These are phyloP conservation scores for Jackrogersella multiformis DNA, from an alignment of 495 filamentous ascomycete genomes.

Conservation along the genomic window DNA sequence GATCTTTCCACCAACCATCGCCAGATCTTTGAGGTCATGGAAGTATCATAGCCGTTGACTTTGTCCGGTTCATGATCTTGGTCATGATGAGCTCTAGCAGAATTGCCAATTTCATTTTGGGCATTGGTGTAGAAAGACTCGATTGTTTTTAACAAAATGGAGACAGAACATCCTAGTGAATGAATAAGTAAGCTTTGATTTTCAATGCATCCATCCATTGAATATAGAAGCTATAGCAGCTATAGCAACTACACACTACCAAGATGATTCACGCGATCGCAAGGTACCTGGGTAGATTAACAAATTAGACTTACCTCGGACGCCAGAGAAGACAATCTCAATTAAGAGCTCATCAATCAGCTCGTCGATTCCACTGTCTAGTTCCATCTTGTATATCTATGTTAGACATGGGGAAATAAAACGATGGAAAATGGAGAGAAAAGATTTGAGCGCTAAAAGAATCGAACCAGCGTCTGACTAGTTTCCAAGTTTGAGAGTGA, in stretches of 20 bases:
- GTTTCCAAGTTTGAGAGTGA: slow-evolving; percentile 18
- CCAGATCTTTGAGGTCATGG: slow-evolving; percentile 55
- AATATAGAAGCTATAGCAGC: background rate
- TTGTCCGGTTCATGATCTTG: background rate
- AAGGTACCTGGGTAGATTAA: background rate
- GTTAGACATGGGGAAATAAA: slow-evolving; percentile 36
- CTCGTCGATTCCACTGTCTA: slow-evolving; percentile 66
- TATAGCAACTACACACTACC: slow-evolving; percentile 1
- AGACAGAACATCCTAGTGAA: slow-evolving; percentile 39
- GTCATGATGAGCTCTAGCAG: background rate
- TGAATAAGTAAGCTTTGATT: slow-evolving; percentile 18
- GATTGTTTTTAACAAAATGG: slow-evolving; percentile 36
- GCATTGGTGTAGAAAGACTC: slow-evolving; percentile 33
- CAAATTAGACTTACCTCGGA: slow-evolving; percentile 67
- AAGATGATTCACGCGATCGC: too few relatives aligned
- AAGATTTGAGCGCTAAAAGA: slow-evolving; percentile 39
- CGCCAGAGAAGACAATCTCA: slow-evolving; percentile 74
- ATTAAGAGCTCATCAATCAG: slow-evolving; percentile 75
- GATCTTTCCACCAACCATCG: slow-evolving; percentile 53
- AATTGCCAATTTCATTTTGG: background rate
- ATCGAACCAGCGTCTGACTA: slow-evolving; percentile 43
- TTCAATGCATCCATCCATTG: slow-evolving; percentile 2
- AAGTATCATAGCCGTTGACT: slow-evolving; percentile 38
- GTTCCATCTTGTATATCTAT: slow-evolving; percentile 60
- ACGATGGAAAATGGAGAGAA: slow-evolving; percentile 26